Evolutionary conservation across 495 filamentous ascomycete species (phyloP), one percentile per base, ranked within the genome.

Genomic region (Tirmania nivea): DNA sequence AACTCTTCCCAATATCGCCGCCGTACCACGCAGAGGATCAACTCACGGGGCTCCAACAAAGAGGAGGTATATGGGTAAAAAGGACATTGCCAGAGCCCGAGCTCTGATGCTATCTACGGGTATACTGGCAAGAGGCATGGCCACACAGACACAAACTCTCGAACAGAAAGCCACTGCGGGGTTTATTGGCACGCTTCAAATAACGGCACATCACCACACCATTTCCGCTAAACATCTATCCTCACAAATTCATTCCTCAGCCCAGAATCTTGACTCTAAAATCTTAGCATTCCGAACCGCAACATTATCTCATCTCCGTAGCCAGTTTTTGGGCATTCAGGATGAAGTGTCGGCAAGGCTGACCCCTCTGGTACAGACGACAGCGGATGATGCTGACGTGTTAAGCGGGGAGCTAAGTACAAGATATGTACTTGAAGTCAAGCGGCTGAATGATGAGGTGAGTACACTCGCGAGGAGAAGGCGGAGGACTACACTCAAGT

Each of bases 381-480:
- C 39, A 19, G 17, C 14, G 12, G 39, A 45, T 45, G 39, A 45
- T 14, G 39, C 39, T 14, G 39, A 45, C 39, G 17, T 19, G 39
- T 19, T 45, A 14, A 45, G 17, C 3, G 39, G 39, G 14, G 39
- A 45, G 39, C 39, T 45, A 3, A 45, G 39, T 19, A 45, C 39
- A 19, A 45, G 8, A 19, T 45, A 45, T 45, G 17, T 14, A 14
- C 39, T 45, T 14, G 39, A 45, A 16, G 62, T 64, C n/a, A 61
- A 59, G 39, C 54, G 50, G 16, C 52, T 59, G 17, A 54, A 56
- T 10, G 61, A 64, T 19, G 61, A 64, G 48, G 52, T 59, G 12
- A 54, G 53, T 16, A 57, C 50, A 14, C 52, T 64, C 25, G 56
- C 52, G 10, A 60, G 62, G 50, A 59, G 60, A 50, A 54, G 56